Conservation (phyloP, 768 basidiomycete genomes). For the Lentinula detonsa region DNA sequence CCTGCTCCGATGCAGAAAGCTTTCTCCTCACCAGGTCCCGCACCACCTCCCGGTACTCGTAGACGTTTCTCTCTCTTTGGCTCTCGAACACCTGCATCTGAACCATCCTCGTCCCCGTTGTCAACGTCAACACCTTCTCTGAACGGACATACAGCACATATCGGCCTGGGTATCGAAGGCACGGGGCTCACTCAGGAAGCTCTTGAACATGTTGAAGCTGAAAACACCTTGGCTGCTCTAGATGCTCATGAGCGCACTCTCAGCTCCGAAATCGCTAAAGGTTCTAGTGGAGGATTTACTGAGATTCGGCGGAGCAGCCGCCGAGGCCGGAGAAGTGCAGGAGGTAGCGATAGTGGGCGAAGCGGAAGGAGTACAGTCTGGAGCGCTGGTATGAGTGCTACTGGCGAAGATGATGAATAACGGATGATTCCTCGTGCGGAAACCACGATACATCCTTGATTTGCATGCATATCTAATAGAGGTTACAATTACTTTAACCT, state of each 20-base stretch:
- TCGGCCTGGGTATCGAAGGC: constrained; percentile 26
- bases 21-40: constrained; percentile 28
- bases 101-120: constrained; percentile 37
- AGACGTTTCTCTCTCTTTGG: constrained; percentile 73
- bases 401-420: constrained; percentile 5
- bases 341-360: constrained; percentile 33
- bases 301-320: constrained; percentile 53
- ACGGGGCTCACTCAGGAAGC: constrained; percentile 66
- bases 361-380: constrained; percentile 62
- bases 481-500: not conserved
- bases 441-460: not conserved
- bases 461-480: not conserved
- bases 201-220: constrained; percentile 73
- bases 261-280: constrained; percentile 72
- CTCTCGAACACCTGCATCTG: constrained; percentile 36
- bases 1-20: constrained; percentile 38
- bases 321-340: constrained; percentile 51
- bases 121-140: constrained; percentile 29
- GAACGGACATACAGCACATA: constrained; percentile 16
- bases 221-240: constrained; percentile 68
- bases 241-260: constrained; percentile 74
- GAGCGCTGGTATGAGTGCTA: constrained; percentile 66
- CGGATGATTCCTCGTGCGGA: not conserved
- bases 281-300: constrained; percentile 69
- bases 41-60: constrained; percentile 17